phyloP scores from a whole-genome alignment of 192 early-diverging fungal species.

The Umbelopsis vinacea region DNA sequence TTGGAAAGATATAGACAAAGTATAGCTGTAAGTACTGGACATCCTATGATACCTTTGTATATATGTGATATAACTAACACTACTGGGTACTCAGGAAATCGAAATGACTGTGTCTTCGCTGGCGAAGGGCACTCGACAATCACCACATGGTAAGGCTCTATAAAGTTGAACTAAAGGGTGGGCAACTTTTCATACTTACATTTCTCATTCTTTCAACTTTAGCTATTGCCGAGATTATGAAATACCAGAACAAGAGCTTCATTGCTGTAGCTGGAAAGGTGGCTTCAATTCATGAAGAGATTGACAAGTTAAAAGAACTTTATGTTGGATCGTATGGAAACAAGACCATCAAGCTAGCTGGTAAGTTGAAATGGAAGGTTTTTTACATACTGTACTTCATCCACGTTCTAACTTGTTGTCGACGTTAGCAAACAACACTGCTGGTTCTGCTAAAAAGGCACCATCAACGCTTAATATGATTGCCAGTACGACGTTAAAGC shows the following conservation, averaged over 20 bases:
- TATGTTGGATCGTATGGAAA: constrained; percentile 13
- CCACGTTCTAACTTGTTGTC: not conserved
- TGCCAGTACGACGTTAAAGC: constrained; percentile 2
- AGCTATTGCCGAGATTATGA: constrained; percentile 39
- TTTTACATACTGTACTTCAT: no score
- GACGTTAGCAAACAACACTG: not conserved
- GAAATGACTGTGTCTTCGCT: constrained; percentile 31
- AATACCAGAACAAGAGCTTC: constrained; percentile 34
- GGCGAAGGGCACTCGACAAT: constrained; percentile 29
- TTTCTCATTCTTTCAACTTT: not conserved
- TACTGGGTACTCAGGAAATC: no score
- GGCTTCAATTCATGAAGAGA: constrained; percentile 32
- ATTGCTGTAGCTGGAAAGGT: constrained; percentile 32
- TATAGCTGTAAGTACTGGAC: constrained; percentile 14
- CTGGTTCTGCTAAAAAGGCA: constrained; percentile 13
- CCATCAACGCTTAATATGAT: constrained; percentile 14
- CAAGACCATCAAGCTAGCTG: constrained; percentile 12
- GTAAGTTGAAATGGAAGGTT: no score
- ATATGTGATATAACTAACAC: no score
- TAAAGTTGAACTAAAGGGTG: no score
- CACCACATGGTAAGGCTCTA: constrained; percentile 22
- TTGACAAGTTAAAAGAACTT: constrained; percentile 22
- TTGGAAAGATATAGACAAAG: constrained; percentile 39
- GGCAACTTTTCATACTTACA: no score
- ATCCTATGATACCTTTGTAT: no score